Evolutionary conservation across 331 rosid species (phyloP).

Genomic region (Pyracantha coccinea): DNA sequence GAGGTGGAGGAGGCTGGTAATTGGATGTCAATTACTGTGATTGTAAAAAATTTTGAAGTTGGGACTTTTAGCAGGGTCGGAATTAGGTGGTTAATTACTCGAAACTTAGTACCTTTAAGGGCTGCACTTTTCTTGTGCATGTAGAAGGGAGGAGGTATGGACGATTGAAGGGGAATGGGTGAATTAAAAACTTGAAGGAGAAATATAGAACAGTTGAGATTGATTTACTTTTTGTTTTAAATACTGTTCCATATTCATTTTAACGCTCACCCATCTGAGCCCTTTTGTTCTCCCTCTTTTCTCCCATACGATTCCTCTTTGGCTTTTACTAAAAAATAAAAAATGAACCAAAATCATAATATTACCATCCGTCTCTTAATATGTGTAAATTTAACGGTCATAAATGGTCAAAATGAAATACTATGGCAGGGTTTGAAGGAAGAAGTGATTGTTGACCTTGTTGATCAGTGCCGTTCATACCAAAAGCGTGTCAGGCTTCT

Average conservation of each 20-base stretch:
- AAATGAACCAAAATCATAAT: not conserved
- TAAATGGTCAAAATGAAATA: not conserved
- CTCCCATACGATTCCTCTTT: not conserved
- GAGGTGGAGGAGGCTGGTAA: not conserved
- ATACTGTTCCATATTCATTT: not conserved
- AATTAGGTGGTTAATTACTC: not conserved
- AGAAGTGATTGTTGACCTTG: conserved; percentile 89
- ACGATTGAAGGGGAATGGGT: not conserved
- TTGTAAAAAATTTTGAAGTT: not conserved
- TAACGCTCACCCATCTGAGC: not conserved
- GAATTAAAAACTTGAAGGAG: not conserved
- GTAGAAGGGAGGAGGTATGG: not conserved
- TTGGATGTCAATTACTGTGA: not conserved
- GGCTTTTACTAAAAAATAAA: not conserved
- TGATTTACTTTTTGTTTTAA: not conserved
- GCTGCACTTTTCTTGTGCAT: not conserved
- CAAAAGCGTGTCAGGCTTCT: conserved; percentile 83
- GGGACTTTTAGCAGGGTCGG: not conserved
- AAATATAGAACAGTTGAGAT: not conserved
- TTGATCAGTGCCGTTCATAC: conserved; percentile 88
- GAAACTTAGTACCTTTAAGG: not conserved
- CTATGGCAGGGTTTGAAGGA: conserved; percentile 73
- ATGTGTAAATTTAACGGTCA: not conserved
- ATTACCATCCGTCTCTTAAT: not conserved
- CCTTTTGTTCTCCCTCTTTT: not conserved